These are phyloP conservation scores for Tricholoma hemisulphureum DNA, from an alignment of 768 basidiomycete species.

Conservation along the genomic window DNA sequence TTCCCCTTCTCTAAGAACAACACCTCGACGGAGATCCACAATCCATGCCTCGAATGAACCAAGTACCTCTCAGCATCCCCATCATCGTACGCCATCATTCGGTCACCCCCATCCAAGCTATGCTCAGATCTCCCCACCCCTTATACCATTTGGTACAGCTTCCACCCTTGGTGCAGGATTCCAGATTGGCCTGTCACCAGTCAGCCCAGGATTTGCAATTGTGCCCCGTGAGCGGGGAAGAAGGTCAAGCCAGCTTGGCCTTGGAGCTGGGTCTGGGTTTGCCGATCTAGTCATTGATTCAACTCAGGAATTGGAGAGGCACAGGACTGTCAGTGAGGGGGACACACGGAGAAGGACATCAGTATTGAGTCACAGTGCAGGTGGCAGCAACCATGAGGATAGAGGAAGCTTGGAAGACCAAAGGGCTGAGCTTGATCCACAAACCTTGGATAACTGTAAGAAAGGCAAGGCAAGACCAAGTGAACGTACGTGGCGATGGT, in stretches of 20 bases:
- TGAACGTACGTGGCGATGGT: conserved; percentile 27
- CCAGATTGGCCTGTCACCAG: conserved; percentile 72
- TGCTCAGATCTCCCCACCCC: conserved; percentile 16
- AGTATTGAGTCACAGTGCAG: conserved; percentile 8
- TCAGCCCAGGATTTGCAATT: conserved; percentile 77
- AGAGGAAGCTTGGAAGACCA: conserved; percentile 1
- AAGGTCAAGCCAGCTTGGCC: conserved; percentile 36
- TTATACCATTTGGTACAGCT: conserved; percentile 37
- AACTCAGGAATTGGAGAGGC: conserved; percentile 25
- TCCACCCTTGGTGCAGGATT: conserved; percentile 52
- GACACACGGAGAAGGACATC: conserved; percentile 27
- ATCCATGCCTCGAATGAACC: background rate
- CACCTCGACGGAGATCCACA: background rate
- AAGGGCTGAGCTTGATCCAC: background rate
- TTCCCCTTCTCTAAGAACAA: background rate
- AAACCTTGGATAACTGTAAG: background rate
- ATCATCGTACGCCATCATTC: background rate
- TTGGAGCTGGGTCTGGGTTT: conserved; percentile 13
- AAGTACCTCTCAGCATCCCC: background rate
- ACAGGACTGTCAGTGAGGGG: conserved; percentile 56
- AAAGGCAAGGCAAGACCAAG: conserved; percentile 7
- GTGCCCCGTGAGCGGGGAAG: conserved; percentile 53
- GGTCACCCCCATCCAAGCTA: background rate
- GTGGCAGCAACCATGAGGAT: conserved; percentile 8
- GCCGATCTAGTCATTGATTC: conserved; percentile 31